phyloP scores from a whole-genome alignment of 176 grass and related monocot species.

The Triticum urartu region DNA sequence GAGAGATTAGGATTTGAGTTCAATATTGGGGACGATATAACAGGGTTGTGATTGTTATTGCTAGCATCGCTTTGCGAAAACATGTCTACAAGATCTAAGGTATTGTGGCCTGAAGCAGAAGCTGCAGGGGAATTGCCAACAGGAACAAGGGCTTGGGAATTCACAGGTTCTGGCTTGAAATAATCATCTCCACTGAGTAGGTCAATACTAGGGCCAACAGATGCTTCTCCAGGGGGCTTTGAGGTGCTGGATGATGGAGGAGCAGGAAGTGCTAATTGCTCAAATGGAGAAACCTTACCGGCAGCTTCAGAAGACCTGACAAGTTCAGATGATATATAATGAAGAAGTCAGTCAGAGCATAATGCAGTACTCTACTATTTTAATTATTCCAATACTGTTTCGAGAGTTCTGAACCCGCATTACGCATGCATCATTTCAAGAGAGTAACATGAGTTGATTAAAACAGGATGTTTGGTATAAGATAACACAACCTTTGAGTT shows the following conservation, averaged over 20 bases:
- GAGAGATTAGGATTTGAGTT: slow-evolving; percentile 51
- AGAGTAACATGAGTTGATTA: slow-evolving; percentile 13
- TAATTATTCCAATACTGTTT: neutral
- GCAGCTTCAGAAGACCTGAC: slow-evolving; percentile 50
- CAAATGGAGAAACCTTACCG: slow-evolving; percentile 41
- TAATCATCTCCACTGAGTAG: slow-evolving; percentile 86
- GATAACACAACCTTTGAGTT: slow-evolving; percentile 49
- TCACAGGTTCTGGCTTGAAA: slow-evolving; percentile 68
- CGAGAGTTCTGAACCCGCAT: neutral
- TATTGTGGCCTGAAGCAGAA: slow-evolving; percentile 55
- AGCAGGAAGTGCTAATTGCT: slow-evolving; percentile 67
- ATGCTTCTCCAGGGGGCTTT: slow-evolving; percentile 33
- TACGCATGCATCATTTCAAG: neutral
- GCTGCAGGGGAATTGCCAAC: slow-evolving; percentile 34
- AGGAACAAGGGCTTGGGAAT: slow-evolving; percentile 69
- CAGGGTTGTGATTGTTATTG: slow-evolving; percentile 48
- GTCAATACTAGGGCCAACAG: slow-evolving; percentile 58
- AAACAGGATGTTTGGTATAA: slow-evolving; percentile 10
- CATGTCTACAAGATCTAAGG: slow-evolving; percentile 85
- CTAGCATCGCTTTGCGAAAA: slow-evolving; percentile 59
- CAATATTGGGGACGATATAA: slow-evolving; percentile 25
- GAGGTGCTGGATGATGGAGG: slow-evolving; percentile 54
- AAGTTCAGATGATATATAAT: neutral
- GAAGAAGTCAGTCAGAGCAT: slow-evolving; percentile 19
- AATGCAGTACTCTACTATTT: neutral